These are phyloP conservation scores for Candida pini DNA, from an alignment of 805 yeast species.

Conservation along the genomic window DNA sequence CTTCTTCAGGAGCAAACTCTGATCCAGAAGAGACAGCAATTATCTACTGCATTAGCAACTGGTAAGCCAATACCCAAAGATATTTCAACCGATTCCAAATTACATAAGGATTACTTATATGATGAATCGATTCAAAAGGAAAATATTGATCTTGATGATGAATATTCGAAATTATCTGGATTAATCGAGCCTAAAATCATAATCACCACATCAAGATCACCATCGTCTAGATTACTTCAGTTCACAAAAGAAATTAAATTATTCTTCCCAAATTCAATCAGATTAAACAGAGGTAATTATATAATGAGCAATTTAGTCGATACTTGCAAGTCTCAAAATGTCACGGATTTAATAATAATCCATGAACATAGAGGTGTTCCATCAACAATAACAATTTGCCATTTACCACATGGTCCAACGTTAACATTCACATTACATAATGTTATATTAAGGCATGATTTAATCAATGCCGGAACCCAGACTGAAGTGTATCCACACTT, in stretches of 20 bases:
- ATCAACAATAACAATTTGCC: slow-evolving; percentile 84
- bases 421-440: slow-evolving; percentile 92
- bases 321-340: slow-evolving; percentile 70
- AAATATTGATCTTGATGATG: slow-evolving; percentile 66
- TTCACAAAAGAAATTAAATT: slow-evolving; percentile 89
- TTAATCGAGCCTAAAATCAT: slow-evolving; percentile 84
- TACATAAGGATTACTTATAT: slow-evolving; percentile 77
- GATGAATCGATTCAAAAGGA: slow-evolving; percentile 67
- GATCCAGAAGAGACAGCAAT: slow-evolving; percentile 78
- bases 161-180: slow-evolving; percentile 83
- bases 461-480: slow-evolving; percentile 77
- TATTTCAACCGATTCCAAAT: slow-evolving; percentile 75
- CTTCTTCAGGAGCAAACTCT: slow-evolving; percentile 85
- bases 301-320: slow-evolving; percentile 78
- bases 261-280: slow-evolving; percentile 81
- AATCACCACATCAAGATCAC: slow-evolving; percentile 91
- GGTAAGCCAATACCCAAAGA: slow-evolving; percentile 91
- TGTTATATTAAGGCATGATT: slow-evolving; percentile 90
- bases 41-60: slow-evolving; percentile 81
- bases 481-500: slow-evolving; percentile 92
- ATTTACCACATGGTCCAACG: slow-evolving; percentile 98
- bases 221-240: slow-evolving; percentile 77
- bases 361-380: slow-evolving; percentile 99
- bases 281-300: slow-evolving; percentile 91
- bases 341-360: slow-evolving; percentile 77